These are phyloP conservation scores for Aspergillus caelatus DNA, from an alignment of 2,329 filamentous ascomycete species.

Conservation along the genomic window DNA sequence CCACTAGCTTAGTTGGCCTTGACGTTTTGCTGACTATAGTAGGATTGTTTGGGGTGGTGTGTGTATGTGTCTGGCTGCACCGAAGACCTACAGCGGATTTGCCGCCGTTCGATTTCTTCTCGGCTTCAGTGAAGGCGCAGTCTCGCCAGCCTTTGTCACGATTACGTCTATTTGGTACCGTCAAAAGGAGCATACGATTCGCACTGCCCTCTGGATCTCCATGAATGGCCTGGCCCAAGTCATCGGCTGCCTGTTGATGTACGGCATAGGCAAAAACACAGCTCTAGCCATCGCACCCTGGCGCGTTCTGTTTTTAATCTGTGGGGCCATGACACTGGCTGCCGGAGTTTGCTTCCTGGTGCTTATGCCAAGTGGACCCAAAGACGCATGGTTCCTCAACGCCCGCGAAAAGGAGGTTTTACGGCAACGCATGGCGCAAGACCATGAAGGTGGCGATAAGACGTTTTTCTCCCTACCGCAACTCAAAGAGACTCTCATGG, in stretches of 20 bases:
- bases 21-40: not conserved
- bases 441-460: not conserved
- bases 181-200: not conserved
- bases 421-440: not conserved
- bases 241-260: constrained; percentile 53
- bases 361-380: not conserved
- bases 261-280: constrained; percentile 52
- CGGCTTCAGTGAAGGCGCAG: constrained; percentile 50
- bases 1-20: not conserved
- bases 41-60: not conserved
- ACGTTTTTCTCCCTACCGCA: not conserved
- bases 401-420: not conserved
- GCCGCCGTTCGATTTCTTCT: constrained; percentile 47
- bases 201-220: constrained; percentile 40
- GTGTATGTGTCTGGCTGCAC: constrained; percentile 24
- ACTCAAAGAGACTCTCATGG: not conserved
- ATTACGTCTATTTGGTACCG: constrained; percentile 41
- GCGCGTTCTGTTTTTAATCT: not conserved
- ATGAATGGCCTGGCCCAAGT: constrained; percentile 53
- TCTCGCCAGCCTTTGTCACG: constrained; percentile 51
- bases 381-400: not conserved
- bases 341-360: not conserved
- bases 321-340: not conserved
- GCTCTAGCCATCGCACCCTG: constrained; percentile 15
- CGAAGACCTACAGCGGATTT: constrained; percentile 44